These are phyloP conservation scores for Gaeumannomyces sp. DNA, from an alignment of 2,329 filamentous ascomycete genomes.

Conservation along the genomic window DNA sequence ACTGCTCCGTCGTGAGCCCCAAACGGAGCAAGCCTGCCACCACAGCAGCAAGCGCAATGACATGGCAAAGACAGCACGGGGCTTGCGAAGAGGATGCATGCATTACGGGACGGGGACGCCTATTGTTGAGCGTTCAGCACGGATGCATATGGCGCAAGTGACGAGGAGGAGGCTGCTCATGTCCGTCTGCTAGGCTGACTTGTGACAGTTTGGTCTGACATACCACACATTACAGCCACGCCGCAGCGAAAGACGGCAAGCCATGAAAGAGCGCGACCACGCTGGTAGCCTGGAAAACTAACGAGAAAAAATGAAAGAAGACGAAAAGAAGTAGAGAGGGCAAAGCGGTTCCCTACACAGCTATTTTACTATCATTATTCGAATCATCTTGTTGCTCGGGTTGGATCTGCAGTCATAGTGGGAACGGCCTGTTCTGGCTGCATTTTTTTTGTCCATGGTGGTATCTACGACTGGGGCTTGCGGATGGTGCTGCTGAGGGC, in stretches of 20 bases:
- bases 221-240: background rate
- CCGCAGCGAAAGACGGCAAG: background rate
- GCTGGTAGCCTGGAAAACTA: background rate
- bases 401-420: background rate
- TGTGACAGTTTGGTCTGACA: background rate
- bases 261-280: background rate
- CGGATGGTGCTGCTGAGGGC: background rate
- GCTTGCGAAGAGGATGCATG: background rate
- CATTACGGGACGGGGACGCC: background rate
- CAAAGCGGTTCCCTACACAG: background rate
- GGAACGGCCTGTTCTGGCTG: background rate
- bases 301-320: background rate
- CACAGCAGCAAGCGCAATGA: background rate
- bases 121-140: background rate
- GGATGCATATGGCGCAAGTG: background rate
- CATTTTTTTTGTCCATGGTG: background rate
- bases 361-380: background rate
- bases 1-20: constrained; percentile 4
- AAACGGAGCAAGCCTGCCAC: background rate
- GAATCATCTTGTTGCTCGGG: background rate
- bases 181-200: background rate
- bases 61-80: background rate
- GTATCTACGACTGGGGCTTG: background rate
- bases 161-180: background rate
- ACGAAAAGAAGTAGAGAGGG: background rate